Evolutionary conservation across 257 asterid genomes (phyloP).

Genomic region (Rhazya stricta): DNA sequence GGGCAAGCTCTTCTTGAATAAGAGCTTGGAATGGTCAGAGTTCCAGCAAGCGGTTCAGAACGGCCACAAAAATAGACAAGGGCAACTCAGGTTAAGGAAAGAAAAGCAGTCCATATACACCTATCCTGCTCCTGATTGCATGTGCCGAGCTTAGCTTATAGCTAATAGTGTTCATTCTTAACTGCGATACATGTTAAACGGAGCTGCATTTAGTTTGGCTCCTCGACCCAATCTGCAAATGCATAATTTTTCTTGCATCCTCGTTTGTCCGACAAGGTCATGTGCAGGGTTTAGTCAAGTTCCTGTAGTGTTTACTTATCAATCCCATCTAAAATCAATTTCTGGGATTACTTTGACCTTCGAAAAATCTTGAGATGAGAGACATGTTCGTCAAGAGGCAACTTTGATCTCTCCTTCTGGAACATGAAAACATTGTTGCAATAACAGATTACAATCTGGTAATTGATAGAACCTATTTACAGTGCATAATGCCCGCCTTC

Average conservation of each 20-base stretch:
- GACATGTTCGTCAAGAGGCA: not conserved
- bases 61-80: conserved; percentile 83
- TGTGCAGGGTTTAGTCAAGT: not conserved
- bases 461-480: not conserved
- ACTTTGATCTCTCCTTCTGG: not conserved
- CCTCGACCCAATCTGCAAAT: not conserved
- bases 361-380: not conserved
- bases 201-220: not conserved
- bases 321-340: not conserved
- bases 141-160: conserved; percentile 47
- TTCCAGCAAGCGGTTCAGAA: conserved; percentile 54
- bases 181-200: not conserved
- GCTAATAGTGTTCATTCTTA: not conserved
- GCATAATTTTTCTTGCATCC: not conserved
- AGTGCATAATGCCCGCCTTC: conserved; percentile 32
- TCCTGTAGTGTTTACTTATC: not conserved
- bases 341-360: not conserved
- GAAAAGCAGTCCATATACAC: conserved; percentile 73
- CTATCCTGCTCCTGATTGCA: conserved; percentile 94
- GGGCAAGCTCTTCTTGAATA: conserved; percentile 89
- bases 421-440: not conserved
- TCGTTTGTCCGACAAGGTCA: not conserved
- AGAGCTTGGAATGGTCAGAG: conserved; percentile 70
- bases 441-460: not conserved
- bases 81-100: conserved; percentile 67